A percentile compares a stretch with the other conserved stretches of the same genome.
Evolutionary conservation across 2,329 filamentous ascomycete species (phyloP).

Genomic region (Metarhizium brunneum): DNA sequence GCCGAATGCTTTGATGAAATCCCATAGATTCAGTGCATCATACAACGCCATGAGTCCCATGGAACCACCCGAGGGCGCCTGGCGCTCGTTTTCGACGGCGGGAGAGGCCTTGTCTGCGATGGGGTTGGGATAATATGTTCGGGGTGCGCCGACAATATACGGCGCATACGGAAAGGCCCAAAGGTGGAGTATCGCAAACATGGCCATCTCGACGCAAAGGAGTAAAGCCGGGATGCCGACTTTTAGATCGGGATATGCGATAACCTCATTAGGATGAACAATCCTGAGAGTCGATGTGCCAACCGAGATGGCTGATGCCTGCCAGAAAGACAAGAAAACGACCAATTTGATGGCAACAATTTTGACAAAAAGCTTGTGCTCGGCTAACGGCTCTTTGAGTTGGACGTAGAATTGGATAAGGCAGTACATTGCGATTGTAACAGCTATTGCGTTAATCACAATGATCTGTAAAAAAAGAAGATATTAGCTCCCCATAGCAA

Average conservation of each 20-base stretch:
- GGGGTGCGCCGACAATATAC: constrained; percentile 44
- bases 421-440: constrained; percentile 81
- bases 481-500: not conserved
- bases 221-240: constrained; percentile 71
- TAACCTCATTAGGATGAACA: constrained; percentile 45
- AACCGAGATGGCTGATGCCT: constrained; percentile 45
- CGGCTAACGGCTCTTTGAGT: constrained; percentile 56
- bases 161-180: constrained; percentile 74
- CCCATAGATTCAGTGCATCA: constrained; percentile 73
- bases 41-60: constrained; percentile 55
- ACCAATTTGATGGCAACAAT: constrained; percentile 82
- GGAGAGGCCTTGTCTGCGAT: constrained; percentile 30
- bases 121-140: constrained; percentile 37
- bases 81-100: constrained; percentile 32
- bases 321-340: constrained; percentile 89
- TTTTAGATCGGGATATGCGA: constrained; percentile 68
- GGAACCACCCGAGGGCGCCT: constrained; percentile 52
- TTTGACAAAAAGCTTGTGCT: constrained; percentile 68
- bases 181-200: constrained; percentile 69
- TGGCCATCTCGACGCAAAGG: constrained; percentile 76
- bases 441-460: constrained; percentile 59
- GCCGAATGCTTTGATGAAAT: constrained; percentile 71
- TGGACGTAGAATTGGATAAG: constrained; percentile 82
- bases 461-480: constrained; percentile 37
- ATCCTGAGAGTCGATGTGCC: constrained; percentile 52